These are phyloP conservation scores for Chrysoporthe austroafricana DNA, from an alignment of 2,329 filamentous ascomycete genomes.

Conservation along the genomic window DNA sequence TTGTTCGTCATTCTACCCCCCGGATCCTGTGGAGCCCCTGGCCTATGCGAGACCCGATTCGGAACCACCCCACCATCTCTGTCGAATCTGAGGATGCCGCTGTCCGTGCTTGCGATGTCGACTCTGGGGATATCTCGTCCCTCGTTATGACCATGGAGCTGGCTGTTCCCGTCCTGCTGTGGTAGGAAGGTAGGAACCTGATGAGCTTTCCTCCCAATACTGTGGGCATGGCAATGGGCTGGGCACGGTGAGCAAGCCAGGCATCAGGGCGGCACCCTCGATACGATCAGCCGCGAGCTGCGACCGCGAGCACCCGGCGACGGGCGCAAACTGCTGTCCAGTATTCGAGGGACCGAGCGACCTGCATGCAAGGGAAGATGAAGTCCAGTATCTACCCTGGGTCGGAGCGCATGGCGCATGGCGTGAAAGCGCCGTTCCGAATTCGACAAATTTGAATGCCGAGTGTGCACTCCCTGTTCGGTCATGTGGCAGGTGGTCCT, in stretches of 20 bases:
- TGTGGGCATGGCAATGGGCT: background rate
- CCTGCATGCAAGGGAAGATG: background rate
- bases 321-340: background rate
- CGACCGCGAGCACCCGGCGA: background rate
- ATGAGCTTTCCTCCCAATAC: too few species aligned
- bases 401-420: background rate
- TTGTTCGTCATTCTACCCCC: conserved; percentile 20
- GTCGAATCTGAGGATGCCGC: conserved; percentile 13
- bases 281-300: background rate
- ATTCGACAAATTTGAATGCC: background rate
- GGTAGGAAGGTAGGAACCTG: background rate
- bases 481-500: background rate
- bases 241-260: background rate
- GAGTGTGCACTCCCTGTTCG: background rate
- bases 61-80: conserved; percentile 18
- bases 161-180: background rate
- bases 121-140: background rate
- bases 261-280: background rate
- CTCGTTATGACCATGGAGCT: background rate
- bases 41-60: conserved; percentile 19
- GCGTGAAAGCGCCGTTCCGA: background rate
- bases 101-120: background rate
- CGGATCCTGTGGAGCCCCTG: conserved; percentile 23
- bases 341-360: background rate
- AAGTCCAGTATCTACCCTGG: background rate